Percentiles rank a stretch among this genome's conserved stretches.
phyloP scores from a whole-genome alignment of 495 filamentous ascomycete genomes.

The Cetradonia linearis region DNA sequence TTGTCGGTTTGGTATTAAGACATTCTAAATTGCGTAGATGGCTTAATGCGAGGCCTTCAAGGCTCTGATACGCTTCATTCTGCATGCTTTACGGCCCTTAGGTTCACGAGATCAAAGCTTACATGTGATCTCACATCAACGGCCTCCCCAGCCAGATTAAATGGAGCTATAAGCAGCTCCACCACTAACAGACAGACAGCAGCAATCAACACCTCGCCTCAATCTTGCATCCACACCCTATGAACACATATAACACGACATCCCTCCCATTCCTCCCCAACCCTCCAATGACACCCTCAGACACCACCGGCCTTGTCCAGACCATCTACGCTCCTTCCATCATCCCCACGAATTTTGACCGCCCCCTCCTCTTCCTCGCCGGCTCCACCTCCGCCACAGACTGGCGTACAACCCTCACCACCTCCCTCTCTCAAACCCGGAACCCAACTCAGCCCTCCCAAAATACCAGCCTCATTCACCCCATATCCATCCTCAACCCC shows the following conservation, averaged over 20 bases:
- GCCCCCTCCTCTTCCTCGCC: background rate
- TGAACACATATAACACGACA: too few relatives aligned
- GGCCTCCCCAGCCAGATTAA: too few relatives aligned
- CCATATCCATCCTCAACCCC: constrained; percentile 52
- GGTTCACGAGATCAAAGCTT: background rate
- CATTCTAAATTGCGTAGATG: too few relatives aligned
- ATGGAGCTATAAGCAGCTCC: too few relatives aligned
- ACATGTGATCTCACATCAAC: background rate
- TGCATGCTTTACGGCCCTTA: background rate
- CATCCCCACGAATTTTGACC: background rate
- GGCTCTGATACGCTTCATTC: background rate
- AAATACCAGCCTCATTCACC: too few relatives aligned
- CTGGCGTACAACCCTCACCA: background rate
- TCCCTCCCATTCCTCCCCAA: too few relatives aligned
- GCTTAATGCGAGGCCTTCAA: too few relatives aligned
- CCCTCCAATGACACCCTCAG: background rate
- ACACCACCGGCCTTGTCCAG: background rate
- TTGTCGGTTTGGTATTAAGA: too few relatives aligned
- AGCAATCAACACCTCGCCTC: too few relatives aligned
- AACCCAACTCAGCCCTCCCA: background rate
- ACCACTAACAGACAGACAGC: too few relatives aligned
- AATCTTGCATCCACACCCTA: too few relatives aligned
- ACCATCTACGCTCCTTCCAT: background rate
- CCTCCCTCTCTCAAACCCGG: constrained; percentile 3
- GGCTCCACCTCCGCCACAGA: background rate